Evolutionary conservation across 2,329 filamentous ascomycete species (phyloP), one percentile per base, ranked within the genome.

Genomic region (Plectosphaerella plurivora): DNA sequence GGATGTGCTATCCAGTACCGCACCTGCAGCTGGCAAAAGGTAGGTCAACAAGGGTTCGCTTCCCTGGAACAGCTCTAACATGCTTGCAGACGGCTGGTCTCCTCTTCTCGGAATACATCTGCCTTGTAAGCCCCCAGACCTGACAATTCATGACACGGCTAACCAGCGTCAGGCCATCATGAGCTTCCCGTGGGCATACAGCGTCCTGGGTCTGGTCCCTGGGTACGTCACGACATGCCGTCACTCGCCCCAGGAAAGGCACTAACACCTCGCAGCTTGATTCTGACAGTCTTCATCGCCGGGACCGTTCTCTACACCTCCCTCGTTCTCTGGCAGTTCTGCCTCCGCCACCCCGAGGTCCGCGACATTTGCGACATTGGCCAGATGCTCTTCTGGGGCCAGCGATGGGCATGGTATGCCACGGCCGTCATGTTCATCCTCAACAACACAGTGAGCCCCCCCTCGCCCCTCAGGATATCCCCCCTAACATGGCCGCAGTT

Each of bases 141-240:
- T 11, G 15, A 11, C 7, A 3, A 9, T 33, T 8, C 28, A 33
- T 12, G 8, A 2, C 28, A 33, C 7, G 4, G 28, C 28, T 33
- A 12, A 33, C 11, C 47, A 12, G 8, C 18, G 3, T n/a, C 11
- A 49, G 47, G 47, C 82, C 53, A 96, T 96, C 65, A 96, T 97
- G 91, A 95, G 89, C 49, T 97, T 97, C 61, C 92, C 92, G 0
- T 96, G 89, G 80, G 96, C 91, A 0, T 97, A 97, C 70, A 89
- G 90, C 44, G 74, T 93, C 25, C 81, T 97, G 8, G 92, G 92
- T 8, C 79, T 97, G 15, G 89, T 96, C 1, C 91, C 92, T 0
- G 91, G 47, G 47, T 49, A 49, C 33, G 28, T 14, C 6, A 9
- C 16, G 12, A 20, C 20, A 24, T 18, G 15, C 2, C 24, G 4